phyloP scores from a whole-genome alignment of 192 early-diverging fungal species.

The Geosiphon pyriformis region DNA sequence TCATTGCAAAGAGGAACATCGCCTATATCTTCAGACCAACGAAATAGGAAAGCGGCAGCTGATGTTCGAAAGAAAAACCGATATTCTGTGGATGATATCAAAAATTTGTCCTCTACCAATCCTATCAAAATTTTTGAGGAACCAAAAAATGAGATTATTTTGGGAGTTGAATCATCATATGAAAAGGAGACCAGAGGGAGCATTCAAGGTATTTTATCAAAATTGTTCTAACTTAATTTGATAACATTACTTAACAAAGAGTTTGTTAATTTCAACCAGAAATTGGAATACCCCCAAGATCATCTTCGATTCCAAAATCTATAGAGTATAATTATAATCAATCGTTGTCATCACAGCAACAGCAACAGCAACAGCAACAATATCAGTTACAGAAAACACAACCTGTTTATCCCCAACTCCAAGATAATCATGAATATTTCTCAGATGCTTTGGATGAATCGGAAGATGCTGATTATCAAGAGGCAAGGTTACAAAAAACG shows the following conservation, averaged over 20 bases:
- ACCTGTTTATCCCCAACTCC: background rate
- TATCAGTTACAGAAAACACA: background rate
- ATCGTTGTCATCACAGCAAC: background rate
- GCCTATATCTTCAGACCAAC: background rate
- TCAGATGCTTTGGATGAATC: background rate
- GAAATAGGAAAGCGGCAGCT: background rate
- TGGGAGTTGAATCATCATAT: no score
- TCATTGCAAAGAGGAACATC: background rate
- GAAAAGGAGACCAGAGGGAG: no score
- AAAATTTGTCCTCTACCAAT: background rate
- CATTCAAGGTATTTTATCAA: no score
- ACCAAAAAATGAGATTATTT: no score
- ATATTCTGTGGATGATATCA: background rate
- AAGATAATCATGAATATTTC: background rate
- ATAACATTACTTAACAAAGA: no score
- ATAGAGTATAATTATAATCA: background rate
- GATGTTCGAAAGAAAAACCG: background rate
- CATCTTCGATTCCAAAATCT: background rate
- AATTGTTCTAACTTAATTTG: no score
- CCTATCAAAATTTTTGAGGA: background rate
- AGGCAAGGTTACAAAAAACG: background rate
- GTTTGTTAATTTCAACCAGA: no score
- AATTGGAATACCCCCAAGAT: background rate
- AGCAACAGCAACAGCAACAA: background rate
- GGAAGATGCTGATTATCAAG: background rate